Evolutionary conservation across 73 alveolate species (phyloP).

Genomic region (Paramecium biaurelia): DNA sequence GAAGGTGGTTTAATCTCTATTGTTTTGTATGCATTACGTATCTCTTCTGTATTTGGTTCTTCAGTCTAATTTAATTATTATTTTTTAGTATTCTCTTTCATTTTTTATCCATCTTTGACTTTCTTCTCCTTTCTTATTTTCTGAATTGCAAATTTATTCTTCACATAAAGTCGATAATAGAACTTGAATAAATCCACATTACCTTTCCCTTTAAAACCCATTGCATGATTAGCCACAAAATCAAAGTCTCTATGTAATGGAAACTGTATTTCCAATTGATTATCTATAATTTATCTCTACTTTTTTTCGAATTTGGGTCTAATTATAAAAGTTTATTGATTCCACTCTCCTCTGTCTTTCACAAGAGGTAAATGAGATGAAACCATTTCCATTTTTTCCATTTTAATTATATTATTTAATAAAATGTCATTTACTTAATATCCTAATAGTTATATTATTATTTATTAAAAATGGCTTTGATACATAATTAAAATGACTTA

Average conservation of each 20-base stretch:
- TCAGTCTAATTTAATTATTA: background rate
- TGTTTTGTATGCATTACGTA: background rate
- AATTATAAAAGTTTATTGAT: background rate
- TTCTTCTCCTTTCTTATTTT: constrained; percentile 17
- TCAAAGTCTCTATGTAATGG: background rate
- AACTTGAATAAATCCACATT: constrained; percentile 7
- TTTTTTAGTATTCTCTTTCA: background rate
- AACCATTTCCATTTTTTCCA: background rate
- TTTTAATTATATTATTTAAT: background rate
- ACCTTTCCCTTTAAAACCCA: constrained; percentile 11
- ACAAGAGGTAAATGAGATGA: background rate
- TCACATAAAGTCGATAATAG: background rate
- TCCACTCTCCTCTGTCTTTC: background rate
- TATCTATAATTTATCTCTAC: background rate
- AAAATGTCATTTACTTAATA: background rate
- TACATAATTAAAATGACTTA: constrained; percentile 5
- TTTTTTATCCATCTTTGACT: background rate
- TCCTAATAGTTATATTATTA: background rate
- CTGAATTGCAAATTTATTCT: background rate
- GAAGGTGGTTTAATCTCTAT: background rate
- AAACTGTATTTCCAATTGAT: background rate
- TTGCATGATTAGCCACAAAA: constrained; percentile 2
- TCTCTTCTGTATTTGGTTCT: constrained; percentile 35
- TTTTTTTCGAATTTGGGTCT: background rate
- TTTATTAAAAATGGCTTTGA: background rate